Base-by-base conservation (phyloP, 495 filamentous ascomycete species). In the Lindgomyces ingoldianus region DNA sequence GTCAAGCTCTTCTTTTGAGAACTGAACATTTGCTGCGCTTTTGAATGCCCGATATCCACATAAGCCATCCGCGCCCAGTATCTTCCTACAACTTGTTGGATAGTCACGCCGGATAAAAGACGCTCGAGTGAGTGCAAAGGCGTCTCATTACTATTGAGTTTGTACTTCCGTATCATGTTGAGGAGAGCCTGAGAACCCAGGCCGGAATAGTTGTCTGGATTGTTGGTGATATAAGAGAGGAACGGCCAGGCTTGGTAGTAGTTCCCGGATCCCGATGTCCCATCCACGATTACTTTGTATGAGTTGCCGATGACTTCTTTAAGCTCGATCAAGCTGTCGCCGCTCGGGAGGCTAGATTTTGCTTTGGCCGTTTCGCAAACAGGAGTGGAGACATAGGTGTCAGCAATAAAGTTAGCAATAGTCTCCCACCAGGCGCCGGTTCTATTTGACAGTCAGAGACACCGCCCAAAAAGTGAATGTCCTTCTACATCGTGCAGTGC, bases 351-450 rank as follows among this genome's bases (percentile, higher is more conserved):
- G 19, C 58, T 67, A 47, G 70, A 75, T 25, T 62, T 61, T 0
- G 68, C 26, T 36, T 77, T 69, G 0, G 76, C 74, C 0, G 27
- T 48, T 0, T 69, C 74, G 52, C 78, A 80, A 19, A 66, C 51
- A 0, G 75, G 62, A 0, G 74, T 75, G 0, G 78, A 78, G 57
- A 79, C 66, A 62, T 78, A 80, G 1, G 73, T 76, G 53, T 80
- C 78, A 11, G 78, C 77, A 19, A 80, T 76, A 53, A 76, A 80
- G 41, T 80, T 75, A 1, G 78, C 78, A 1, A 78, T 62, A 3
- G 78, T 74, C 56, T 80, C 78, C 78, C 78, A 80, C 77, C 77
- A 79, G 0, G 78, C 78, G 1, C 78, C 78, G 0, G 78, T 80
- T 1, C 60, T 60, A 33, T 29, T 49, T 49, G n/a, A 1, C 21